Evolutionary conservation across 345 rosid genomes (phyloP).

Genomic region (Bruguiera parviflora): DNA sequence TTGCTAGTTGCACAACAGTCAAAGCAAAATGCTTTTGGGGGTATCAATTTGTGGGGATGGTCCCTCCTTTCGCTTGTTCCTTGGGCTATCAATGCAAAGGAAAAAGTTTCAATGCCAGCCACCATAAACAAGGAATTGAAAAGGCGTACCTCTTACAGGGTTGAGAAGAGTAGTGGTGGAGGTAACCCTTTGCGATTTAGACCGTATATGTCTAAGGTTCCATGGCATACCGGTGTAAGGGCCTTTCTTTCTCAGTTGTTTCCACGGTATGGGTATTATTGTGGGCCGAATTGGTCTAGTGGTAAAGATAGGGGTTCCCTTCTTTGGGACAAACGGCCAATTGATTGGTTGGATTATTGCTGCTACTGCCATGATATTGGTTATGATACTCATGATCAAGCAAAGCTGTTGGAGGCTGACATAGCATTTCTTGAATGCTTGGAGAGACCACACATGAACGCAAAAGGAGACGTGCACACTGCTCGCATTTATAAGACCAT

Average conservation of each 20-base stretch:
- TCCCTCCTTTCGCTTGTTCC: constrained; percentile 58
- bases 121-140: constrained; percentile 62
- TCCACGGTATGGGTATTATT: constrained; percentile 91
- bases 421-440: constrained; percentile 83
- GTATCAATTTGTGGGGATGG: constrained; percentile 56
- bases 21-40: constrained; percentile 31
- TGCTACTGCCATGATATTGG: constrained; percentile 99
- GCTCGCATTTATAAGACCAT: constrained; percentile 79
- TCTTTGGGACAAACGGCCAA: constrained; percentile 91
- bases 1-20: constrained; percentile 28
- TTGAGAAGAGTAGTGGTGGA: constrained; percentile 20
- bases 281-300: constrained; percentile 99
- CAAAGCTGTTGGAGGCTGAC: constrained; percentile 77
- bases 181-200: constrained; percentile 56
- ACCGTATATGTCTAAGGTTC: constrained; percentile 89
- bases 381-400: constrained; percentile 88
- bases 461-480: constrained; percentile 55
- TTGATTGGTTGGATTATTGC: constrained; percentile 94
- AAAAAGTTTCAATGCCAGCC: constrained; percentile 41
- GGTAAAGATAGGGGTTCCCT: constrained; percentile 81
- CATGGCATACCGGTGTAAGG: constrained; percentile 92
- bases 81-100: constrained; percentile 34
- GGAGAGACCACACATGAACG: constrained; percentile 62
- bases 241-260: constrained; percentile 86
- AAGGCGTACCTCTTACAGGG: constrained; percentile 36